phyloP scores from a whole-genome alignment of 2,329 filamentous ascomycete genomes.

The Cadophora sp. region DNA sequence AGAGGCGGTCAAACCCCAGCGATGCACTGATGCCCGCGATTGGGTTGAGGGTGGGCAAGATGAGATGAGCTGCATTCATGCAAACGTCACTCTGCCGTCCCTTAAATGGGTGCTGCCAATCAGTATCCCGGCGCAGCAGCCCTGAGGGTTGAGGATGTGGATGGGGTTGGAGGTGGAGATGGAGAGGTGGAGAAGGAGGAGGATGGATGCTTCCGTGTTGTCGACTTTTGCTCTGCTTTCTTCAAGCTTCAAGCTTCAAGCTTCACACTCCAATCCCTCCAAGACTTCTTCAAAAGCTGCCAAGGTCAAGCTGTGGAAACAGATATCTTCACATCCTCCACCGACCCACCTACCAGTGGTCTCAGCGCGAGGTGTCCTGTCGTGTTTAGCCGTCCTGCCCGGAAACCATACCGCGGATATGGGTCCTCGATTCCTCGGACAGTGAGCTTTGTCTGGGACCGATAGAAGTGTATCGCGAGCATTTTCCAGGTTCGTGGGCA shows the following conservation, averaged over 20 bases:
- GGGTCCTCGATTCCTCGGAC: neutral
- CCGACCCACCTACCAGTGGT: neutral
- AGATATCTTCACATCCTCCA: conserved; percentile 7
- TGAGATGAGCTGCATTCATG: conserved; percentile 15
- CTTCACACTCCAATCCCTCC: neutral
- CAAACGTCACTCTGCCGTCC: conserved; percentile 20
- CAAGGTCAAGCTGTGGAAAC: conserved; percentile 3
- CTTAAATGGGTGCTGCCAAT: neutral
- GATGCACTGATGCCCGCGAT: neutral
- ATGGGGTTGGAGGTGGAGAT: neutral
- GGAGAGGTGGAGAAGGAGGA: neutral
- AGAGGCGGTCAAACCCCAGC: conserved; percentile 20
- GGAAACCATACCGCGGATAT: neutral
- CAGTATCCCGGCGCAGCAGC: neutral
- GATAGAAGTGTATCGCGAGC: neutral
- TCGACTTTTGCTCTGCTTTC: neutral
- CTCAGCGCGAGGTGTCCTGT: neutral
- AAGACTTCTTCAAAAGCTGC: neutral
- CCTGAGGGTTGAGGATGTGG: neutral
- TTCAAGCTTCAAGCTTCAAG: neutral
- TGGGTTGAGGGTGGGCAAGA: conserved; percentile 4
- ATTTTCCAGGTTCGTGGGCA: conserved; percentile 2
- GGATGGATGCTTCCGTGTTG: conserved; percentile 11
- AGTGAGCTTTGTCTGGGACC: neutral
- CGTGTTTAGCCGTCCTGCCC: neutral